These are phyloP conservation scores for Chaetomiaceae sp. DNA, from an alignment of 2,329 filamentous ascomycete genomes.

Conservation along the genomic window DNA sequence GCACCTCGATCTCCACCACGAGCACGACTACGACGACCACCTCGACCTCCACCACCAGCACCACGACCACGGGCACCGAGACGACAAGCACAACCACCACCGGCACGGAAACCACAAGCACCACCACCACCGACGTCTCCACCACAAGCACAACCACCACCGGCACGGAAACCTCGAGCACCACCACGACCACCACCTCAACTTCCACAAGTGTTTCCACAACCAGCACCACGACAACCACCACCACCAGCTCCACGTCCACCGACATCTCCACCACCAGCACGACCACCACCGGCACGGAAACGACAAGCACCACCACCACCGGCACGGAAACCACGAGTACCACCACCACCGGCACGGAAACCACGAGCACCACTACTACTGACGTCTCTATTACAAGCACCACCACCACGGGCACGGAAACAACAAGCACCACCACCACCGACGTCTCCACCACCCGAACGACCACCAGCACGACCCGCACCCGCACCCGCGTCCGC, in stretches of 20 bases:
- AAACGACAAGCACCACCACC: constrained; percentile 2
- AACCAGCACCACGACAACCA: background rate
- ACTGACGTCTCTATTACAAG: background rate
- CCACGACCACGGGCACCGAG: background rate
- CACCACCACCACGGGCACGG: background rate
- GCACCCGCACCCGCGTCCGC: background rate
- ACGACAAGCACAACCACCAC: constrained; percentile 1
- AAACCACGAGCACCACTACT: background rate
- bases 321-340: background rate
- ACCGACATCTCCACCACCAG: background rate
- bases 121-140: background rate
- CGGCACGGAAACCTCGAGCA: background rate
- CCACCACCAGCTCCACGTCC: background rate
- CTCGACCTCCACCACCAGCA: background rate
- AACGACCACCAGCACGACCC: background rate
- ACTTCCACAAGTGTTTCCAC: background rate
- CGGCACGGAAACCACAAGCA: background rate
- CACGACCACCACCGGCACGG: background rate
- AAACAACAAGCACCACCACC: constrained; percentile 3
- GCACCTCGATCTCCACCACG: background rate
- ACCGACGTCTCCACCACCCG: background rate
- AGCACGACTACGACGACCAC: background rate
- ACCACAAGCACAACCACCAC: constrained; percentile 5
- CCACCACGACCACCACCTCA: background rate
- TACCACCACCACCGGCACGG: background rate